phyloP scores from a whole-genome alignment of 257 asterid genomes.

The Solanum etuberosum region DNA sequence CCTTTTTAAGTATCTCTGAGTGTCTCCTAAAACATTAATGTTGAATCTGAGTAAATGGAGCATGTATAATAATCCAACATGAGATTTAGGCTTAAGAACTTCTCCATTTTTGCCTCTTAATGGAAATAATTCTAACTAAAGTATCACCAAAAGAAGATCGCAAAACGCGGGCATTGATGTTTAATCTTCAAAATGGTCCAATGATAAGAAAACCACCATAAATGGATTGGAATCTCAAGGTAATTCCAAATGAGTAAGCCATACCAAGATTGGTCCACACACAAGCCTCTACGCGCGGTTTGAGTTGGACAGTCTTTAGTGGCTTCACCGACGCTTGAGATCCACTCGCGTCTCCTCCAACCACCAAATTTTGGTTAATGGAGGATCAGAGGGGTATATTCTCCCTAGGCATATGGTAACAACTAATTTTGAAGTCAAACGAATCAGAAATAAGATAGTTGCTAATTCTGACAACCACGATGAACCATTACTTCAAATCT shows the following conservation, averaged over 20 bases:
- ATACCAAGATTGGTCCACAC: neutral
- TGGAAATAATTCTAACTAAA: neutral
- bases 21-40: too few relatives aligned
- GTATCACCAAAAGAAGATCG: neutral
- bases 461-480: neutral
- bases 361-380: neutral
- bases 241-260: too few relatives aligned
- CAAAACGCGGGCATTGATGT: neutral
- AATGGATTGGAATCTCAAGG: neutral
- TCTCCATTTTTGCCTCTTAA: neutral
- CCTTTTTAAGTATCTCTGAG: too few relatives aligned
- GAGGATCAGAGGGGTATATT: neutral
- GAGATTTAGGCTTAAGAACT: too few relatives aligned
- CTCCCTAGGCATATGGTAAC: neutral
- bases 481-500: neutral
- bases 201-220: neutral
- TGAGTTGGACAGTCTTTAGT: neutral
- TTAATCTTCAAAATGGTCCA: neutral
- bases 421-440: neutral
- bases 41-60: too few relatives aligned
- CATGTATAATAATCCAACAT: too few relatives aligned
- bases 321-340: neutral
- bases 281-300: too few relatives aligned
- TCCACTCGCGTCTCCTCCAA: neutral
- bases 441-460: neutral